A percentile compares a stretch with the other conserved stretches of the same genome.
phyloP scores from a whole-genome alignment of 2,329 filamentous ascomycete species.

The Colletotrichum lindemuthianum region DNA sequence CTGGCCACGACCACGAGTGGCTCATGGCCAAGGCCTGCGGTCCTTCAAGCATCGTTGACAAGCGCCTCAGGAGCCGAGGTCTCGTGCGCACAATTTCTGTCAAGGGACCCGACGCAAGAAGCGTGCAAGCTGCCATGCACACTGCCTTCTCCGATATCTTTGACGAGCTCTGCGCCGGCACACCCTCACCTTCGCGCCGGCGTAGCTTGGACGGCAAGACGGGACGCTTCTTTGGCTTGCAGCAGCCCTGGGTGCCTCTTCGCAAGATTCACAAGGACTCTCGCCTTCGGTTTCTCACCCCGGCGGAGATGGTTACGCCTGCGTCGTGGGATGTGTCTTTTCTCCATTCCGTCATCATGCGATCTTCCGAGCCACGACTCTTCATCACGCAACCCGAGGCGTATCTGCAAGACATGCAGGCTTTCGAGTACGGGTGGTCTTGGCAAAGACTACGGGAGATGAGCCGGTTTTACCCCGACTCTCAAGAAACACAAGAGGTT shows the following conservation, averaged over 20 bases:
- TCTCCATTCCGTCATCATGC: conserved; percentile 78
- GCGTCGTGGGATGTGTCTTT: conserved; percentile 78
- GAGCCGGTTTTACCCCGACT: conserved; percentile 63
- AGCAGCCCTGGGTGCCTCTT: conserved; percentile 77
- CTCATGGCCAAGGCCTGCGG: conserved; percentile 75
- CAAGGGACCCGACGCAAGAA: conserved; percentile 71
- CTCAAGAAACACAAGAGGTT: conserved; percentile 50
- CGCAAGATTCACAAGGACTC: conserved; percentile 81
- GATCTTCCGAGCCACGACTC: conserved; percentile 71
- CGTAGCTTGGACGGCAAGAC: conserved; percentile 46
- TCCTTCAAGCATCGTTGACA: conserved; percentile 70
- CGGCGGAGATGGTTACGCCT: conserved; percentile 78
- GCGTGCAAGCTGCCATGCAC: conserved; percentile 72
- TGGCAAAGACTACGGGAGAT: conserved; percentile 77
- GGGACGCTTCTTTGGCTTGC: conserved; percentile 67
- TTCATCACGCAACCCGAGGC: conserved; percentile 81
- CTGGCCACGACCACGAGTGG: conserved; percentile 65
- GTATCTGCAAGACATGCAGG: conserved; percentile 72
- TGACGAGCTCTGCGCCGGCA: conserved; percentile 47
- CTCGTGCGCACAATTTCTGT: conserved; percentile 73
- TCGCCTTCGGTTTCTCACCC: conserved; percentile 74
- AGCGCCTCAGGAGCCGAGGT: conserved; percentile 79
- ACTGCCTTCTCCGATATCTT: conserved; percentile 70
- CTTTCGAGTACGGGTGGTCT: conserved; percentile 69
- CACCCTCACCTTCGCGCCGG: conserved; percentile 27